Conservation (phyloP, 2,329 filamentous ascomycete genomes). For the Dactylellina haptotyla region DNA sequence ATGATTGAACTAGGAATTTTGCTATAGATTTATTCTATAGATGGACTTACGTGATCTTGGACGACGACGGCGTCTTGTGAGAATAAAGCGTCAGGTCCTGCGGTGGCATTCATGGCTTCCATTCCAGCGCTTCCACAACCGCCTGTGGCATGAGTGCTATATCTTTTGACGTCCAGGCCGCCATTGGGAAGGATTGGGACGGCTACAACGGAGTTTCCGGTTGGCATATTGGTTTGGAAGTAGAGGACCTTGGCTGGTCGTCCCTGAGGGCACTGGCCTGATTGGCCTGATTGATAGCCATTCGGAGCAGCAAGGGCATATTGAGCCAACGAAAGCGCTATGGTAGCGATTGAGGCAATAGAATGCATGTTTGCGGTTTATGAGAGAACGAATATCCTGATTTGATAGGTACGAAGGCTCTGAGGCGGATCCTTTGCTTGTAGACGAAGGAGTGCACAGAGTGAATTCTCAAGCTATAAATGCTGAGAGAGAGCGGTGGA, state of each 20-base stretch:
- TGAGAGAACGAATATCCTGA: neutral
- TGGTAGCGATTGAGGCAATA: constrained; percentile 19
- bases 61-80: constrained; percentile 62
- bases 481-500: neutral
- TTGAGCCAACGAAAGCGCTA: constrained; percentile 26
- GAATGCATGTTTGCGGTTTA: constrained; percentile 30
- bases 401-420: neutral
- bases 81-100: constrained; percentile 66
- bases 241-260: constrained; percentile 66
- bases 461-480: neutral
- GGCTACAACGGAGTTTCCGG: constrained; percentile 66
- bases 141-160: constrained; percentile 63
- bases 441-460: neutral
- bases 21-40: constrained; percentile 2
- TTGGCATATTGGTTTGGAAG: constrained; percentile 67
- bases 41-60: constrained; percentile 42
- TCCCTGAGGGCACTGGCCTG: constrained; percentile 14
- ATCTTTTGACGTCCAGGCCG: constrained; percentile 62
- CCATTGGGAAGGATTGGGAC: constrained; percentile 66
- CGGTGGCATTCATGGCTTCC: constrained; percentile 61
- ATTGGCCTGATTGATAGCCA: constrained; percentile 12
- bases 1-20: neutral
- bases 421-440: too few species aligned
- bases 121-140: constrained; percentile 64
- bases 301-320: constrained; percentile 26